These are phyloP conservation scores for Iodosphaeria phyllophila DNA, from an alignment of 2,329 filamentous ascomycete species.

Conservation along the genomic window DNA sequence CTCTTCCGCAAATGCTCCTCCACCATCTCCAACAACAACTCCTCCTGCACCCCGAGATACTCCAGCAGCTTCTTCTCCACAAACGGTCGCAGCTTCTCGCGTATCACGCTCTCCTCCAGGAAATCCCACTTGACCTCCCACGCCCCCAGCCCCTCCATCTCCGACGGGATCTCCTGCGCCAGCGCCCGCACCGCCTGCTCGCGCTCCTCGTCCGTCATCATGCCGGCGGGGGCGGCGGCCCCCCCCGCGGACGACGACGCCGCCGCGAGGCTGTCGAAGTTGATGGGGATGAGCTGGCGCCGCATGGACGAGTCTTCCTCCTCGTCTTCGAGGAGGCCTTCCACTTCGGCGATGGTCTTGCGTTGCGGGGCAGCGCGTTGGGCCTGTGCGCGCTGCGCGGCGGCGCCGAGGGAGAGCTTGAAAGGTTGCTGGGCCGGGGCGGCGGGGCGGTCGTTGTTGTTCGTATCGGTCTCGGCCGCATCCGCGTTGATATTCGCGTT, in stretches of 20 bases:
- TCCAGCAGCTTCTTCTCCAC: conserved; percentile 98
- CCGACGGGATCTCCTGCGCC: conserved; percentile 75
- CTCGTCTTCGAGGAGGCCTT: conserved; percentile 87
- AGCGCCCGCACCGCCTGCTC: conserved; percentile 64
- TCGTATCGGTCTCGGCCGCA: conserved; percentile 52
- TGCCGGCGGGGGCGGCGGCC: too few species aligned
- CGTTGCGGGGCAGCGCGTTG: conserved; percentile 37
- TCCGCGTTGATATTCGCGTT: too few species aligned
- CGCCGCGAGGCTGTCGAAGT: conserved; percentile 53
- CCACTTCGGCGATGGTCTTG: conserved; percentile 81
- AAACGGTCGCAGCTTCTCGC: conserved; percentile 79
- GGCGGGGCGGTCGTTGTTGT: conserved; percentile 16
- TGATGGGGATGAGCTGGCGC: conserved; percentile 64
- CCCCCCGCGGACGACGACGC: too few species aligned
- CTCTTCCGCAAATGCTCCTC: conserved; percentile 68
- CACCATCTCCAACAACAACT: conserved; percentile 84
- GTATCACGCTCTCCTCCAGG: conserved; percentile 63
- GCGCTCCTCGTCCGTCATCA: conserved; percentile 79
- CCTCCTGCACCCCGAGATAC: conserved; percentile 88
- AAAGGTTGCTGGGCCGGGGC: conserved; percentile 52
- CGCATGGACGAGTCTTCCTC: conserved; percentile 58
- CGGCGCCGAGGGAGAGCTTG: conserved; percentile 82
- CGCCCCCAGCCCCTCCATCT: conserved; percentile 74
- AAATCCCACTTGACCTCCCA: conserved; percentile 89
- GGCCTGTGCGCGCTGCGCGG: conserved; percentile 53